Percentiles rank a stretch among this genome's conserved stretches.
Conservation (phyloP, 176 grass and related monocot genomes). For the Rhynchospora pubera region DNA sequence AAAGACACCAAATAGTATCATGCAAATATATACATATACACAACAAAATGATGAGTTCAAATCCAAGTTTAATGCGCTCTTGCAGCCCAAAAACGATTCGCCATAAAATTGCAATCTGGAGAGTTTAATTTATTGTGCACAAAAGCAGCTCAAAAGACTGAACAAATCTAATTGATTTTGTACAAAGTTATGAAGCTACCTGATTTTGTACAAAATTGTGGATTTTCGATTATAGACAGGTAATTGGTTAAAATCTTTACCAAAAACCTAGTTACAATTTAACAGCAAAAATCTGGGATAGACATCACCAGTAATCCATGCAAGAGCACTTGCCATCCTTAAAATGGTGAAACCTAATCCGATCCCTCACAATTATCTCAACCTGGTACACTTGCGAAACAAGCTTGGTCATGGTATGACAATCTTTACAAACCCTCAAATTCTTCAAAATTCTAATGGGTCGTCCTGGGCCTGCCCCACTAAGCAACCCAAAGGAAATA, state of each 20-base stretch:
- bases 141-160: too few species aligned
- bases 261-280: neutral
- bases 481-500: slow-evolving; percentile 75
- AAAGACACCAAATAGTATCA: too few species aligned
- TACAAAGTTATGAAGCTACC: too few species aligned
- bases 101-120: neutral
- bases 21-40: too few species aligned
- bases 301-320: slow-evolving; percentile 81
- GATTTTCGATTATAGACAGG: too few species aligned
- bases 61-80: neutral
- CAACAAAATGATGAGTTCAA: too few species aligned
- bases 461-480: slow-evolving; percentile 3
- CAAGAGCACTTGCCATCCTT: slow-evolving; percentile 74
- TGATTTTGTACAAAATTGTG: too few species aligned
- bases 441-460: slow-evolving; percentile 85
- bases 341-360: slow-evolving; percentile 87
- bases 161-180: too few species aligned
- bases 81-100: too few species aligned
- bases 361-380: slow-evolving; percentile 75
- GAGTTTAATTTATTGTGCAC: too few species aligned
- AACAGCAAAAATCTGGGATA: neutral
- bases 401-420: slow-evolving; percentile 75
- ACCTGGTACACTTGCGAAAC: slow-evolving; percentile 48
- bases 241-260: neutral
- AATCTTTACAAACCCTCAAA: slow-evolving; percentile 79